Percentiles rank a stretch among this genome's conserved stretches.
Conservation (phyloP, 495 filamentous ascomycete species). For the Margaritispora aquatica region DNA sequence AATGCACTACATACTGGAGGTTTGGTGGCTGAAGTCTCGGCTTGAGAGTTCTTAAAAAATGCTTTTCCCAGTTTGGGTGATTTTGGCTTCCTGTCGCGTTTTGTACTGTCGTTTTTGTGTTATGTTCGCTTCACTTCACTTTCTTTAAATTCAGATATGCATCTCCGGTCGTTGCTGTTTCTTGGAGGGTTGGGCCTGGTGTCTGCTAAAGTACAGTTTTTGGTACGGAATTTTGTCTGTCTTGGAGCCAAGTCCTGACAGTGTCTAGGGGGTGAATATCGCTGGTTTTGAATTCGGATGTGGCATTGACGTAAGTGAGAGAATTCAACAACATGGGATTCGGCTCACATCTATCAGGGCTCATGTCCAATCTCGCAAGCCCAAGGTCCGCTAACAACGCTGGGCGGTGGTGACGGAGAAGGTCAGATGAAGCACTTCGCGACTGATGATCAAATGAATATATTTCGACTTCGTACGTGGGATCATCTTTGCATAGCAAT, state of each 20-base stretch:
- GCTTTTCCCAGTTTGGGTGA: neutral
- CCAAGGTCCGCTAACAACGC: constrained; percentile 27
- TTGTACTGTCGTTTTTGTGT: neutral
- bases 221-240: neutral
- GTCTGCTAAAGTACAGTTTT: constrained; percentile 2
- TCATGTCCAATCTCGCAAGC: constrained; percentile 20
- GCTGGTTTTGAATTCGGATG: constrained; percentile 18
- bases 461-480: constrained; percentile 43
- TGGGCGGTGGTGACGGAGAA: constrained; percentile 30
- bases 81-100: neutral
- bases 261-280: constrained; percentile 11
- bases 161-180: neutral
- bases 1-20: neutral
- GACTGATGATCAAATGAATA: constrained; percentile 45
- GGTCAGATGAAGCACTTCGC: constrained; percentile 54
- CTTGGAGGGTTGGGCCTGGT: neutral
- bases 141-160: constrained; percentile 3
- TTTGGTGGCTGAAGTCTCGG: neutral
- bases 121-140: neutral
- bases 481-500: neutral
- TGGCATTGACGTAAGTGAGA: constrained; percentile 4
- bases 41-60: neutral
- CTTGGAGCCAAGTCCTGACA: neutral
- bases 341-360: constrained; percentile 37
- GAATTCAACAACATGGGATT: neutral